Evolutionary conservation across 768 basidiomycete genomes (phyloP).

Genomic region (Mycena belliarum): DNA sequence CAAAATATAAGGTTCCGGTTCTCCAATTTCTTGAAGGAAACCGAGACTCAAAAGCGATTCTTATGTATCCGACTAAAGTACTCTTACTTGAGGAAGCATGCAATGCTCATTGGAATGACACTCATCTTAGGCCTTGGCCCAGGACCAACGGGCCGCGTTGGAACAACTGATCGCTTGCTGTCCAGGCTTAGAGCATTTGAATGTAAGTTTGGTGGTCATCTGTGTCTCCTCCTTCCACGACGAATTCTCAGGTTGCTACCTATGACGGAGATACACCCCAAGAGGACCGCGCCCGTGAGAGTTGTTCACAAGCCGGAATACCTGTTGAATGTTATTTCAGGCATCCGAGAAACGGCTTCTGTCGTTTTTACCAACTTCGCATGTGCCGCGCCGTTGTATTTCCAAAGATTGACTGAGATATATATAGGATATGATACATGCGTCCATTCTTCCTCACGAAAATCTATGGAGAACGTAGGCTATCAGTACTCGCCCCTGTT

Average conservation of each 20-base stretch:
- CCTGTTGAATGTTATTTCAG: slow-evolving; percentile 32
- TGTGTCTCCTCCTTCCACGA: background rate
- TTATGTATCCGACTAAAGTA: slow-evolving; percentile 89
- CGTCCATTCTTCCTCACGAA: slow-evolving; percentile 82
- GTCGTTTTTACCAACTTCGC: slow-evolving; percentile 92
- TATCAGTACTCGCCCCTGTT: background rate
- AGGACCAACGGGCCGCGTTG: slow-evolving; percentile 78
- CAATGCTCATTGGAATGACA: background rate
- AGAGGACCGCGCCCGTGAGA: slow-evolving; percentile 58
- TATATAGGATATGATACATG: slow-evolving; percentile 85
- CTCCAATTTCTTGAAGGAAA: slow-evolving; percentile 67
- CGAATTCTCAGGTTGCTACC: slow-evolving; percentile 55
- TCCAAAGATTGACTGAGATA: too few relatives aligned
- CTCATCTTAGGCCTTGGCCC: slow-evolving; percentile 70
- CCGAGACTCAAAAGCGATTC: slow-evolving; percentile 64
- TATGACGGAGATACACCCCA: slow-evolving; percentile 89
- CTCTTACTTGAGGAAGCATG: slow-evolving; percentile 21
- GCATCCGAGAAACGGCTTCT: slow-evolving; percentile 70
- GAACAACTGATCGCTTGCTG: slow-evolving; percentile 64
- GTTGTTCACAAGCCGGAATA: slow-evolving; percentile 5
- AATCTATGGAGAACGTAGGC: slow-evolving; percentile 75
- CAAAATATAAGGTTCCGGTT: slow-evolving; percentile 61
- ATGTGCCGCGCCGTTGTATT: too few relatives aligned
- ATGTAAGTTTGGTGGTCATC: slow-evolving; percentile 33
- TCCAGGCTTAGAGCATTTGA: slow-evolving; percentile 61